These are phyloP conservation scores for Naematelia aurantialba DNA, from an alignment of 768 basidiomycete species.

Conservation along the genomic window DNA sequence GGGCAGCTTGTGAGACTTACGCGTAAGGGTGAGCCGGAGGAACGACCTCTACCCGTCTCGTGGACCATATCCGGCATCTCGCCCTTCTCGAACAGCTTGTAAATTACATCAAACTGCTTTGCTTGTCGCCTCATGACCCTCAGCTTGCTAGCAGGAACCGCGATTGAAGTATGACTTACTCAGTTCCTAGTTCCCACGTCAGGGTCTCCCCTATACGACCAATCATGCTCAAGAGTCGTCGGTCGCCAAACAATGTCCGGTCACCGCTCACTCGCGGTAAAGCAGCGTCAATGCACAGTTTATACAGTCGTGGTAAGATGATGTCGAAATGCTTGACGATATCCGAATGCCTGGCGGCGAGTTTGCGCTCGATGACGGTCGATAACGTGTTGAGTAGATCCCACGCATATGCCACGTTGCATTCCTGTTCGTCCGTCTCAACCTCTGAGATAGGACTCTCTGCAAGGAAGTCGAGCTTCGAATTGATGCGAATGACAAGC, in stretches of 20 bases:
- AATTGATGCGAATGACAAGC: constrained; percentile 69
- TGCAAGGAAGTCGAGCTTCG: constrained; percentile 62
- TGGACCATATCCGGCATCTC: constrained; percentile 57
- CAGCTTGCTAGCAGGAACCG: too few relatives aligned
- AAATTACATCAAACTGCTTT: constrained; percentile 57
- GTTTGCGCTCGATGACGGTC: constrained; percentile 60
- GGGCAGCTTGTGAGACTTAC: constrained; percentile 8
- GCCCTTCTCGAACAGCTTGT: constrained; percentile 60
- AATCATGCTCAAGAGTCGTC: constrained; percentile 61
- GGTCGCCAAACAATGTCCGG: constrained; percentile 47
- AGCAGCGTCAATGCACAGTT: constrained; percentile 58
- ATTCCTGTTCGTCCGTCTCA: constrained; percentile 50
- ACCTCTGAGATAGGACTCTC: constrained; percentile 20
- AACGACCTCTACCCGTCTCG: constrained; percentile 53
- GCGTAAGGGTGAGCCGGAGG: constrained; percentile 18
- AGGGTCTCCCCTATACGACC: constrained; percentile 67
- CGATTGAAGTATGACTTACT: constrained; percentile 57
- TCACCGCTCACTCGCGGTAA: constrained; percentile 25
- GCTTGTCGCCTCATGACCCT: constrained; percentile 61
- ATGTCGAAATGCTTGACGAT: constrained; percentile 74
- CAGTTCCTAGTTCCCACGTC: constrained; percentile 60
- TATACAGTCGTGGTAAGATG: constrained; percentile 68
- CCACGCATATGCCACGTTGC: constrained; percentile 76
- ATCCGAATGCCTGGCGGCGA: constrained; percentile 61
- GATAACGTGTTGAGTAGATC: constrained; percentile 70